Evolutionary conservation across 2,329 filamentous ascomycete species (phyloP).

Genomic region (Stagonosporopsis chrysanthemi): DNA sequence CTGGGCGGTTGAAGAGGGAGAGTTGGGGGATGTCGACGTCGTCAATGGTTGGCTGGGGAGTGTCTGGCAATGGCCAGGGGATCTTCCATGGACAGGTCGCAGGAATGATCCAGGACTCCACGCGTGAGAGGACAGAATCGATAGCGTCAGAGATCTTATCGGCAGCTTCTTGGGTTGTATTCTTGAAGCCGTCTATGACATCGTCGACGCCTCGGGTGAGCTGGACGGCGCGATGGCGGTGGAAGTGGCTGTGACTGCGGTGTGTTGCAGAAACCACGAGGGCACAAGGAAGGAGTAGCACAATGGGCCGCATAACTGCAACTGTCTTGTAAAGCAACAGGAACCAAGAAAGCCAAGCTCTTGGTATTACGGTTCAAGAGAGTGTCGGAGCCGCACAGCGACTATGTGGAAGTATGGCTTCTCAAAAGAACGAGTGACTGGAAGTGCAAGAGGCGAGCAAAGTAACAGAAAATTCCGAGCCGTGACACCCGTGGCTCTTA

Average conservation of each 20-base stretch:
- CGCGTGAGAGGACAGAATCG: constrained; percentile 15
- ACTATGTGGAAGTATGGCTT: constrained; percentile 7
- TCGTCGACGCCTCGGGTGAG: constrained; percentile 8
- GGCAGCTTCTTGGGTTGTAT: constrained; percentile 6
- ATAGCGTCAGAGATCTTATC: constrained; percentile 11
- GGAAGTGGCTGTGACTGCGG: constrained; percentile 7
- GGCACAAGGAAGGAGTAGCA: constrained; percentile 9
- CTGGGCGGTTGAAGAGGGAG: constrained; percentile 19
- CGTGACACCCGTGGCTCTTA: constrained; percentile 3
- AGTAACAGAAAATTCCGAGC: not conserved
- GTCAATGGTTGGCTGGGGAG: constrained; percentile 18
- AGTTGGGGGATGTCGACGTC: constrained; percentile 22
- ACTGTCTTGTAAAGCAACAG: not conserved
- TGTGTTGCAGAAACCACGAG: constrained; percentile 4
- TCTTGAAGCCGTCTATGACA: constrained; percentile 8
- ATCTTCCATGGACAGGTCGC: constrained; percentile 18
- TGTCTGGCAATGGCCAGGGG: constrained; percentile 21
- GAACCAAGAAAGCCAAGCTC: not conserved
- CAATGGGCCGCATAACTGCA: constrained; percentile 1
- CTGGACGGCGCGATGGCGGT: constrained; percentile 2
- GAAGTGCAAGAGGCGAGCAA: constrained; percentile 3
- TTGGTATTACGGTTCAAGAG: not conserved
- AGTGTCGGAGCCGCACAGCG: constrained; percentile 12
- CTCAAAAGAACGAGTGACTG: constrained; percentile 8
- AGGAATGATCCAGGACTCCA: constrained; percentile 17